Evolutionary conservation across 768 basidiomycete species (phyloP), one percentile per base, ranked within the genome.

Genomic region (Hygrophoropsis aurantiaca): DNA sequence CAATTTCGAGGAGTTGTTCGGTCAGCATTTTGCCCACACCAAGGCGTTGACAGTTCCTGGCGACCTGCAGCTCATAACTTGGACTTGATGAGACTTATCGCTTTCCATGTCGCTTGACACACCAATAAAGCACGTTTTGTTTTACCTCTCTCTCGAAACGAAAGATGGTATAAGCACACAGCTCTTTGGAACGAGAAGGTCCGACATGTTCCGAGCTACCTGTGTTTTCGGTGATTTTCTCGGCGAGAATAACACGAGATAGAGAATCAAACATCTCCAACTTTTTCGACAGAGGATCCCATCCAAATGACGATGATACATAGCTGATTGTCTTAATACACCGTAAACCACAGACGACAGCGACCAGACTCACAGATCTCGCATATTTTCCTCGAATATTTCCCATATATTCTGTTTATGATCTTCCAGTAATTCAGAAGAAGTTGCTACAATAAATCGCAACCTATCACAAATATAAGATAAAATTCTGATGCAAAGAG

Each of bases 51-150:
- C 56, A 63, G 1, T 54, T 37, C 30, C 64, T 40, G 0, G 70
- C 63, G 2, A 91, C 76, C 57, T 93, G 90, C 3, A 91, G 65
- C 42, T 93, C 90, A 59, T 93, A 93, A 60, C 90, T 92, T 47
- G 23, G 34, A 25, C 35, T 24, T 51, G 42, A 49, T 40, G 11
- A 33, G 25, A 38, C 32, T 15, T 18, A 23, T 18, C 33, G 18
- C n/a, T n/a, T 19, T 1, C 15, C 44, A 21, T 49, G 25, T 33
- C 23, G 34, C 30, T 24, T 13, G 15, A n/a, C 62, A 21, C 55
- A 89, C 90, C 88, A 91, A 59, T 92, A 93, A 3, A 89, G 41
- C 3, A 87, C 64, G 46, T 80, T 66, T 49, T 80, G 73, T 4
- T 68, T 70, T 8, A 79, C 73, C 52, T 92, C 90, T 23, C 68